phyloP scores from a whole-genome alignment of 129 eudicot genomes.

The Chrysanthemum lavandulifolium region DNA sequence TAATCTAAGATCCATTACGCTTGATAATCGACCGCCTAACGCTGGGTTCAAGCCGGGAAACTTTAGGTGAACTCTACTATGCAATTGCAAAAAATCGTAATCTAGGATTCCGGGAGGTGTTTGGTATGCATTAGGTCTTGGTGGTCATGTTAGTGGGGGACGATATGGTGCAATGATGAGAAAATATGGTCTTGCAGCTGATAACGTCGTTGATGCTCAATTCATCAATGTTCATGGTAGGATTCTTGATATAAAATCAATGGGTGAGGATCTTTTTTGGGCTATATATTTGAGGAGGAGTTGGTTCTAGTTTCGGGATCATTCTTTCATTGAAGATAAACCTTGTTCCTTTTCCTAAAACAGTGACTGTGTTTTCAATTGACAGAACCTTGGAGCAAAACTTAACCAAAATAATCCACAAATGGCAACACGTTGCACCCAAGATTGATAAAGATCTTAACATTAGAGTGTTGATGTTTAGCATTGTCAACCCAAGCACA shows the following conservation, averaged over 20 bases:
- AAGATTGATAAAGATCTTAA: slow-evolving; percentile 38
- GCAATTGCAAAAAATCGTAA: slow-evolving; percentile 22
- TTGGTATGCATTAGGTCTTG: slow-evolving; percentile 35
- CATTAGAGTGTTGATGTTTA: slow-evolving; percentile 41
- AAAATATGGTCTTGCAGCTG: slow-evolving; percentile 40
- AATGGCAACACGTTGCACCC: slow-evolving; percentile 54
- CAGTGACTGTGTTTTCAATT: slow-evolving; percentile 40
- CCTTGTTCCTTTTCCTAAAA: slow-evolving; percentile 48
- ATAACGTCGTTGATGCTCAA: slow-evolving; percentile 38
- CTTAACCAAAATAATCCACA: slow-evolving; percentile 37
- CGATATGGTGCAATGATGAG: slow-evolving; percentile 40
- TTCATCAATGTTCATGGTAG: slow-evolving; percentile 30
- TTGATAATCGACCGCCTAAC: slow-evolving; percentile 31
- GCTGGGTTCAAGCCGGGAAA: slow-evolving; percentile 55
- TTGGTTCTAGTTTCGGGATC: slow-evolving; percentile 62
- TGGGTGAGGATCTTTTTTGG: slow-evolving; percentile 44
- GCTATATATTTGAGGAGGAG: slow-evolving; percentile 52
- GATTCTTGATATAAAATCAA: slow-evolving; percentile 36
- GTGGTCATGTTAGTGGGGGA: slow-evolving; percentile 37
- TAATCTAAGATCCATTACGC: slow-evolving; percentile 29
- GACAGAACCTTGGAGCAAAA: slow-evolving; percentile 42
- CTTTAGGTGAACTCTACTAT: slow-evolving; percentile 43
- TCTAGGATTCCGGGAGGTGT: slow-evolving; percentile 42
- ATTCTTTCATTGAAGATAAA: slow-evolving; percentile 53
- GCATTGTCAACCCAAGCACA: slow-evolving; percentile 30